Conservation (phyloP, 2,329 filamentous ascomycete species). For the Lachnellula occidentalis region DNA sequence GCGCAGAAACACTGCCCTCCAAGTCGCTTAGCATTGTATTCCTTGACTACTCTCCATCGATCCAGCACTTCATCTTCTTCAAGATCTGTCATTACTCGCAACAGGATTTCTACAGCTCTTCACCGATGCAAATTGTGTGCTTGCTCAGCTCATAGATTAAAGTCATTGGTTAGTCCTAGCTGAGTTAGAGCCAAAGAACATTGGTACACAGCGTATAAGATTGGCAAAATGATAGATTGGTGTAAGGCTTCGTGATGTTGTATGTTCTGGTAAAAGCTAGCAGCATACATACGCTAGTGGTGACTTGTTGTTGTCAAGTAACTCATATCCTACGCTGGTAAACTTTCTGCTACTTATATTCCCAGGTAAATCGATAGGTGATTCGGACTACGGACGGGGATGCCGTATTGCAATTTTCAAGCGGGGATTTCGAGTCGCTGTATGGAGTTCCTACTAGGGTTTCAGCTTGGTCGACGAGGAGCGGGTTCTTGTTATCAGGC, state of each 20-base stretch:
- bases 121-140: no score
- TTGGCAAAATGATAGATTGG: no score
- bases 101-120: no score
- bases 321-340: not conserved
- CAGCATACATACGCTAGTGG: constrained; percentile 2
- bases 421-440: constrained; percentile 6
- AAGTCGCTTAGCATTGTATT: no score
- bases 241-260: constrained; percentile 1
- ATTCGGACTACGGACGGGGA: not conserved
- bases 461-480: constrained; percentile 7
- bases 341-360: not conserved
- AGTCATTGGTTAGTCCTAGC: no score
- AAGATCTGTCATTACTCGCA: no score
- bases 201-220: no score
- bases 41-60: no score
- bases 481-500: not conserved
- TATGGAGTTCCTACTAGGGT: constrained; percentile 9
- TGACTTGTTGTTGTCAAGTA: constrained; percentile 3
- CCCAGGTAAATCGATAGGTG: not conserved
- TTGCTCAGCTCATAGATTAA: no score
- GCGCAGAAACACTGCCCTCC: no score
- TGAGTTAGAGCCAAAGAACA: no score
- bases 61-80: no score
- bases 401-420: not conserved
- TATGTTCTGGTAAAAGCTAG: not conserved